Conservation (phyloP, 139 green algal species). For the Eudorina sp. region DNA sequence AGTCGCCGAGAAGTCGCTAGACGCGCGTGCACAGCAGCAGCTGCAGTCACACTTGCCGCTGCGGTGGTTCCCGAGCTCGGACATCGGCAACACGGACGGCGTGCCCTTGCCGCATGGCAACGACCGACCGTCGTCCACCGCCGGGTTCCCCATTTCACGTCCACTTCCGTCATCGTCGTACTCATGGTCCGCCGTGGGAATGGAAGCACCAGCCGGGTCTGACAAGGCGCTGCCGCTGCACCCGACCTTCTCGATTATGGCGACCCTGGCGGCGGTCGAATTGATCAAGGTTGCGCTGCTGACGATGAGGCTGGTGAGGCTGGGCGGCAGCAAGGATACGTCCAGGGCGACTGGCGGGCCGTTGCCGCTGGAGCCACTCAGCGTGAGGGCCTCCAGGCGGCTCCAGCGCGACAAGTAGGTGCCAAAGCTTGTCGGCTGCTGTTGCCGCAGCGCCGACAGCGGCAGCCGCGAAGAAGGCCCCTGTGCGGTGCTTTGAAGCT, state of each 20-base stretch:
- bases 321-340: constrained; percentile 2
- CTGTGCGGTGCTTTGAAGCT: not conserved
- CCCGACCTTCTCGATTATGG: not conserved
- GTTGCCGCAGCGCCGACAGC: not conserved
- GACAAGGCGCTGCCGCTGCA: too few species aligned
- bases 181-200: too few species aligned
- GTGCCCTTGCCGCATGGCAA: too few species aligned
- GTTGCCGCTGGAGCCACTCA: constrained; percentile 11
- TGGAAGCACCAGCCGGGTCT: too few species aligned
- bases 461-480: not conserved
- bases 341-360: constrained; percentile 17
- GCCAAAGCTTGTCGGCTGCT: not conserved
- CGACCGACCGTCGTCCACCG: too few species aligned
- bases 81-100: too few species aligned
- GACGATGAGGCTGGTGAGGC: constrained; percentile 9
- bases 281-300: not conserved
- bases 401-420: not conserved
- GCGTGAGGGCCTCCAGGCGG: constrained; percentile 6
- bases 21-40: not conserved
- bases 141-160: too few species aligned
- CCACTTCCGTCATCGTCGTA: too few species aligned
- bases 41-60: not conserved
- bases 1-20: too few species aligned
- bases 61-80: not conserved
- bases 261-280: not conserved